Percentiles rank a stretch among this genome's conserved stretches.
phyloP scores from a whole-genome alignment of 1,284 basidiomycete genomes.

The Austropuccinia psidii region DNA sequence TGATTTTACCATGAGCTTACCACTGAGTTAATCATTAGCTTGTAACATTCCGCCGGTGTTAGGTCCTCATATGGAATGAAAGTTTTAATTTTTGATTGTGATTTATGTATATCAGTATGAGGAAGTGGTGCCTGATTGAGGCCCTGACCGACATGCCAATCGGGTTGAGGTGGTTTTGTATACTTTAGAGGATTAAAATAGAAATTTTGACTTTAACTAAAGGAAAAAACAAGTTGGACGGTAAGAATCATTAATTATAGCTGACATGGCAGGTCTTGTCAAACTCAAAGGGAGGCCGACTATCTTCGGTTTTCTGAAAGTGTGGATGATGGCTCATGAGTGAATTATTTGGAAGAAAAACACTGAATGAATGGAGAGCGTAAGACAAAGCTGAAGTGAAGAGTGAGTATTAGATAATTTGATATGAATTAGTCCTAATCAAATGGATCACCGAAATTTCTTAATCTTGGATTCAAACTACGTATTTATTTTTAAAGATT shows the following conservation, averaged over 20 bases:
- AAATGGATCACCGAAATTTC: no score
- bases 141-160: slow-evolving; percentile 57
- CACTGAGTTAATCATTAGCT: slow-evolving; percentile 31
- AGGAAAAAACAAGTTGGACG: background rate
- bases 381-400: no score
- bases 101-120: background rate
- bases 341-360: background rate
- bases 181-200: slow-evolving; percentile 36
- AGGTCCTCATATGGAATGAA: slow-evolving; percentile 23
- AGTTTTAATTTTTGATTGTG: background rate
- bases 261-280: background rate
- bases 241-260: background rate
- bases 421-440: no score
- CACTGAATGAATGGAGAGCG: no score
- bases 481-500: no score
- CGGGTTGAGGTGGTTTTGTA: slow-evolving; percentile 53
- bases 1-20: slow-evolving; percentile 39
- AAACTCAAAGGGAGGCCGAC: background rate
- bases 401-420: no score
- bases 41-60: slow-evolving; percentile 5
- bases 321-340: background rate
- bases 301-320: background rate
- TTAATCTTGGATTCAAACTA: no score
- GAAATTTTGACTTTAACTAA: background rate
- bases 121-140: slow-evolving; percentile 45